Evolutionary conservation across 2,329 filamentous ascomycete species (phyloP), one percentile per base, ranked within the genome.

Genomic region (Ophiostoma sp.): DNA sequence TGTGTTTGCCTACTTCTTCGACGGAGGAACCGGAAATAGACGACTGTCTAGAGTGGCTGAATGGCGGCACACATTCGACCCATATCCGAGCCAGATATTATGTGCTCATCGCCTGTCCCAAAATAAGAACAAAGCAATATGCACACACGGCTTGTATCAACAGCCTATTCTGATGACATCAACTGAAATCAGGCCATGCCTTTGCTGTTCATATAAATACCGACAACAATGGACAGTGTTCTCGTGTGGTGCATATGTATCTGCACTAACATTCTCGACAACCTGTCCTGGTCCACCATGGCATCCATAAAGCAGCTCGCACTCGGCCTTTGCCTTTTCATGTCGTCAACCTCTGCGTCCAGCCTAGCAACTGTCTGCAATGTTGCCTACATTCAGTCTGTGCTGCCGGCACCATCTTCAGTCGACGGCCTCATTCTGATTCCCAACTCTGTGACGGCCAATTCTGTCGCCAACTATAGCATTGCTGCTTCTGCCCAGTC

Each of bases 101-200:
- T 19, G 3, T 12, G 22, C 55, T 57, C 25, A 31, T 33, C 28
- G 55, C 55, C 28, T 19, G 28, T 19, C 28, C 15, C 11, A 59
- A 59, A 59, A 59, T 59, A 59, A 59, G 55, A 59, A 2, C 55
- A 57, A n/a, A 5, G 52, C 22, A 57, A 57, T 57, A 57, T 57
- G 22, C n/a, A 15, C 52, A 17, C 52, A 57, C 52, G 52, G 52
- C 52, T 25, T 57, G 52, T 8, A 57, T 31, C 12, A 17, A 57
- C 52, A 28, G 52, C 25, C 52, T 57, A 57, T 57, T 57, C 12
- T 11, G 42, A 17, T 17, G 1, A 45, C 3, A 45, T 42, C 39
- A 45, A 33, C 25, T 7, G 25, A 59, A 17, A 45, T 12, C 11
- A n/a, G n/a, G n/a, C n/a, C n/a, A n/a, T n/a, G 19, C 28, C 50